Conservation (phyloP, 805 yeast genomes). For the Spathaspora arborariae region DNA sequence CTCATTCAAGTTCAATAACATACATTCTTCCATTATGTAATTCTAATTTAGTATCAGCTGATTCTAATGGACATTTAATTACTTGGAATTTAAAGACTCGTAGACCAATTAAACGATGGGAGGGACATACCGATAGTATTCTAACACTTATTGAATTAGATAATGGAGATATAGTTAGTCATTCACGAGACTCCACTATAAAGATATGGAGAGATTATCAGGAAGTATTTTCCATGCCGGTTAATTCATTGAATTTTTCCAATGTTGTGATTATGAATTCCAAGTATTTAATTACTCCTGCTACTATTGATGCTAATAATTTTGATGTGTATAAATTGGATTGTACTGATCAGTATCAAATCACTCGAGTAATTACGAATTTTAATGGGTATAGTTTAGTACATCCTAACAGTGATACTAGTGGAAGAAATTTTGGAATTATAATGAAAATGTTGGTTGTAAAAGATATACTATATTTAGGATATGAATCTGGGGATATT, state of each 20-base stretch:
- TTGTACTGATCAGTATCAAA: constrained; percentile 5
- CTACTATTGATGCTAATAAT: constrained; percentile 57
- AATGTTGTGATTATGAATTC: constrained; percentile 36
- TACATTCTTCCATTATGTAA: constrained; percentile 8
- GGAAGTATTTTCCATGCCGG: constrained; percentile 48
- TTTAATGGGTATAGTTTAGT: constrained; percentile 22
- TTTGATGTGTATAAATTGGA: constrained; percentile 56
- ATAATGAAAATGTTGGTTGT: constrained; percentile 56
- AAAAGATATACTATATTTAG: constrained; percentile 40
- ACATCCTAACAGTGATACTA: constrained; percentile 9
- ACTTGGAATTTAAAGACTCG: constrained; percentile 62
- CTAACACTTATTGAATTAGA: constrained; percentile 39
- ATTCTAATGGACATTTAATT: constrained; percentile 46
- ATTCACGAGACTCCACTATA: constrained; percentile 60
- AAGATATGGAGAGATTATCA: constrained; percentile 37
- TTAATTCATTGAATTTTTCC: constrained; percentile 71
- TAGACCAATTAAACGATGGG: constrained; percentile 56
- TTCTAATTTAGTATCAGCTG: not conserved
- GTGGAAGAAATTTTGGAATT: constrained; percentile 53
- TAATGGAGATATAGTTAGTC: constrained; percentile 43
- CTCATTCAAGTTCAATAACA: constrained; percentile 17
- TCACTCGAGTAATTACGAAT: constrained; percentile 30
- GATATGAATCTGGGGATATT: constrained; percentile 72
- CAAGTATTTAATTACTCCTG: constrained; percentile 51
- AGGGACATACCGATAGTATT: constrained; percentile 53